Evolutionary conservation across 2,329 filamentous ascomycete species (phyloP).

Genomic region (Aureobasidium pullulans): DNA sequence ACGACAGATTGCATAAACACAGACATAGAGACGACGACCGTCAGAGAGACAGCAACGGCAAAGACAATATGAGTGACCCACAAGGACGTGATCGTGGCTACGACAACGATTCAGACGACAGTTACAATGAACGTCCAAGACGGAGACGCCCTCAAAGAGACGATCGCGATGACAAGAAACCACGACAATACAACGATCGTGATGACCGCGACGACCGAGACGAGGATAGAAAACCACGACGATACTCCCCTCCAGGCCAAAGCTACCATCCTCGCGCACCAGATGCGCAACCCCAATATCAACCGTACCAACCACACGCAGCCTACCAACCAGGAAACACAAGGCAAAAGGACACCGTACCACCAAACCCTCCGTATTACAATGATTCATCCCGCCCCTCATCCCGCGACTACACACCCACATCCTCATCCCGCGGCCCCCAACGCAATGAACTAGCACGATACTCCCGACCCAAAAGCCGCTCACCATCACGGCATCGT

Average conservation of each 20-base stretch:
- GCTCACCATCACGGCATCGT: neutral
- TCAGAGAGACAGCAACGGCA: neutral
- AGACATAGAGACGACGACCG: neutral
- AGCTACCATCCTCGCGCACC: neutral
- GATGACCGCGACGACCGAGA: too few relatives aligned
- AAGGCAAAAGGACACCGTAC: neutral
- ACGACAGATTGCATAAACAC: conserved; percentile 1
- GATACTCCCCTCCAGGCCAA: neutral
- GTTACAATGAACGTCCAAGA: conserved; percentile 5
- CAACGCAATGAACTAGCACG: neutral
- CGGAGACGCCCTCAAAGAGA: neutral
- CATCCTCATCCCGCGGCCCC: neutral
- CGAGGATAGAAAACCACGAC: neutral
- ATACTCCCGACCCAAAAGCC: neutral
- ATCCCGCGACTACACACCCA: neutral
- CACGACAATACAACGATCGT: neutral
- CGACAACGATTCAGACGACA: conserved; percentile 1
- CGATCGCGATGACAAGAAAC: neutral
- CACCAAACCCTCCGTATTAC: neutral
- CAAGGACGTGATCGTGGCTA: conserved; percentile 2
- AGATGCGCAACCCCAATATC: neutral
- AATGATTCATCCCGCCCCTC: neutral
- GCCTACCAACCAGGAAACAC: neutral
- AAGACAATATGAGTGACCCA: neutral
- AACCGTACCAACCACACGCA: neutral